Evolutionary conservation across 2,329 filamentous ascomycete genomes (phyloP), one percentile per base, ranked within the genome.

Genomic region (Sphaceloma murrayae): DNA sequence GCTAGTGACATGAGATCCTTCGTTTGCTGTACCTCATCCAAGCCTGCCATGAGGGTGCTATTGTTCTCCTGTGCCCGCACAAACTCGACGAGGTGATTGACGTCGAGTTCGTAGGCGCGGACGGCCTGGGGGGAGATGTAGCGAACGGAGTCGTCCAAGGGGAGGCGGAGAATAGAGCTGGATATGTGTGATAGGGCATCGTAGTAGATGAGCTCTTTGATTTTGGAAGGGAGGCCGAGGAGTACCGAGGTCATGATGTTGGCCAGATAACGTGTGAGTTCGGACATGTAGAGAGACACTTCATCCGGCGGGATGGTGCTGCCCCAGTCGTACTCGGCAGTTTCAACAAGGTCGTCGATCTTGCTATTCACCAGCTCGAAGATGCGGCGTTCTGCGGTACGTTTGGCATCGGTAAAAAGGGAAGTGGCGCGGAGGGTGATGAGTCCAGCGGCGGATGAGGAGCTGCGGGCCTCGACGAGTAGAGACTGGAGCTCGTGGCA

Each of bases 361-460:
- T 98, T 98, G 46, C 85, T 93, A 66, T 98, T 96, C 51, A 98
- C 91, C 0, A 98, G 75, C 64, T 98, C 93, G 58, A 98, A 98
- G 47, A 98, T 96, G 24, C 93, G 82, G 65, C 95, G 94, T 59
- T 95, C 89, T 0, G 91, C 91, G 1, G 83, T 87, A 67, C 96
- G 95, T 66, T 95, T 95, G 59, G 94, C 88, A 55, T 75, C 80
- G 30, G 79, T 75, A 62, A 98, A 98, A 48, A 85, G 77, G 52
- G 86, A 82, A 0, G 91, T 96, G 0, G 93, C 91, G 18, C 74
- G 75, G 4, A 96, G 71, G 3, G 79, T 77, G 45, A 95, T 76
- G 0, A 86, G 82, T 0, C 85, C 86, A 2, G 85, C 84, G 2
- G 83, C 82, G 1, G 83, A 85, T 9, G 78, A 80, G 4, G 85